A percentile compares a stretch with the other conserved stretches of the same genome.
These are phyloP conservation scores for Pseudozyma thailandica DNA, from an alignment of 1,284 basidiomycete species.

Conservation along the genomic window DNA sequence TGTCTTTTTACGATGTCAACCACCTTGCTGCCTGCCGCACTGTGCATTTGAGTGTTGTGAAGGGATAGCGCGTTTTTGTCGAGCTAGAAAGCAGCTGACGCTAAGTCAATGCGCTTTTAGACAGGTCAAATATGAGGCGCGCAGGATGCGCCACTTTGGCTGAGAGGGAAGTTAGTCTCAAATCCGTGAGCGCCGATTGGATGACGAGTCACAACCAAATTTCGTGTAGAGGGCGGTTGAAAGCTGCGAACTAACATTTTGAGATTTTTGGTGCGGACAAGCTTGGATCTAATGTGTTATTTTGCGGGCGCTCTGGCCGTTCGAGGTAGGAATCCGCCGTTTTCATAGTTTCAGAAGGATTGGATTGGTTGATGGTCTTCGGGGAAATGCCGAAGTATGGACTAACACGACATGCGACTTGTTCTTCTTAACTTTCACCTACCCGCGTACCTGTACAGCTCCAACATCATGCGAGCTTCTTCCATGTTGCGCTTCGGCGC, in stretches of 20 bases:
- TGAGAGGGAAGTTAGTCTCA: neutral
- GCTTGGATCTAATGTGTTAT: slow-evolving; percentile 16
- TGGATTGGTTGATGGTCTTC: slow-evolving; percentile 4
- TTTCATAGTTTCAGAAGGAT: slow-evolving; percentile 7
- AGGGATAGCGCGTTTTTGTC: neutral
- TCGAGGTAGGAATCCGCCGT: neutral
- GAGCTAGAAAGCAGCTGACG: neutral
- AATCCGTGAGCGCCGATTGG: slow-evolving; percentile 39
- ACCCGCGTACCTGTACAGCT: neutral
- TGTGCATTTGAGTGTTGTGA: neutral
- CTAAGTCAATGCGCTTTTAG: slow-evolving; percentile 1
- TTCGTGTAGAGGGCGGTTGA: neutral
- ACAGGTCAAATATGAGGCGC: slow-evolving; percentile 2
- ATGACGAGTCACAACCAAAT: slow-evolving; percentile 21
- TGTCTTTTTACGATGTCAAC: slow-evolving; percentile 21
- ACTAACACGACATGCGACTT: slow-evolving; percentile 1
- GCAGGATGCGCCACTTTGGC: neutral
- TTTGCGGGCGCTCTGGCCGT: too few species aligned
- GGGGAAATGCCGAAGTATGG: slow-evolving; percentile 27
- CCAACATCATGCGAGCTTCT: slow-evolving; percentile 35
- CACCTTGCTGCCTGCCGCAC: neutral
- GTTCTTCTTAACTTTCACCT: neutral
- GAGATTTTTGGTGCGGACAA: slow-evolving; percentile 4
- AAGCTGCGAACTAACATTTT: slow-evolving; percentile 1
- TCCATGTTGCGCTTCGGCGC: slow-evolving; percentile 35